These are phyloP conservation scores for Fusarium dlaminii DNA, from an alignment of 2,329 filamentous ascomycete species.

Conservation along the genomic window DNA sequence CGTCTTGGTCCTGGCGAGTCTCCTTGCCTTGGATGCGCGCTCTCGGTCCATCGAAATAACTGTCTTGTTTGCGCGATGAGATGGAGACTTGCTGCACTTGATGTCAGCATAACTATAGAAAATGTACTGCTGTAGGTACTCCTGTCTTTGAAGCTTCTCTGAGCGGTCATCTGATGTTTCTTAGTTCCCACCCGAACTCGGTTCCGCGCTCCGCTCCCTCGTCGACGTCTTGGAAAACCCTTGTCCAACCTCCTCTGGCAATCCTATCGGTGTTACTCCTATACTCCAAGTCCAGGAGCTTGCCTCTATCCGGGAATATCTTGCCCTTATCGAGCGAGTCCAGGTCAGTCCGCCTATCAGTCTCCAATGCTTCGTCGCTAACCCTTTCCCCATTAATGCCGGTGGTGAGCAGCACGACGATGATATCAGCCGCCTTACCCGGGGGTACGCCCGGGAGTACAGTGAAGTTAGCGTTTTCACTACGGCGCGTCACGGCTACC, in stretches of 20 bases:
- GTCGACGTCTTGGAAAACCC: neutral
- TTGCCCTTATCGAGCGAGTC: neutral
- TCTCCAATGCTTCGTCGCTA: no score
- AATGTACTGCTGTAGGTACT: rapidly evolving
- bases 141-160: no score
- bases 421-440: no score
- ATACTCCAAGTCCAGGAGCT: neutral
- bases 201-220: neutral
- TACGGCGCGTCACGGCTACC: neutral
- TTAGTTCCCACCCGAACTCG: neutral
- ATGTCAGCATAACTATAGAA: rapidly evolving
- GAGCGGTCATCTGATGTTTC: neutral
- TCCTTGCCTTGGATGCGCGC: neutral
- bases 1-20: neutral
- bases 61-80: neutral
- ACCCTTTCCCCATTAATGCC: no score
- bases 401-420: no score
- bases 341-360: no score
- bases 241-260: neutral
- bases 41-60: neutral
- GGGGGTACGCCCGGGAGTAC: neutral
- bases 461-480: neutral
- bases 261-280: neutral
- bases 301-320: neutral
- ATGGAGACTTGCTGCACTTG: neutral